phyloP scores from a whole-genome alignment of 2,329 filamentous ascomycete species.

The Verticillium longisporum region DNA sequence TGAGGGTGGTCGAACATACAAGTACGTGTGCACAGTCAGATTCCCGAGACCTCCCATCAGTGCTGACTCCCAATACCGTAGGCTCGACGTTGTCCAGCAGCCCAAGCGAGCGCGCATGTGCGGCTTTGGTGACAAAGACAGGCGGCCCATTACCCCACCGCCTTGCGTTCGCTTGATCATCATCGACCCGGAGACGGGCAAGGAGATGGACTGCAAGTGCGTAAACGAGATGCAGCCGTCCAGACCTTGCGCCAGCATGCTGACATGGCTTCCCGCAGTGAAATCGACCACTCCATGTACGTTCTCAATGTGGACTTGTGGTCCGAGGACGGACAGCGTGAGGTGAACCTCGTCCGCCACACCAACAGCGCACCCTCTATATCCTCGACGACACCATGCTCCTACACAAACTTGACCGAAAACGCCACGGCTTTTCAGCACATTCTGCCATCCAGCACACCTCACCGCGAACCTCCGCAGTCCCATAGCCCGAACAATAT shows the following conservation, averaged over 20 bases:
- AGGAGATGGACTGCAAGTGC: slow-evolving; percentile 80
- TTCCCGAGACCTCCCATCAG: neutral
- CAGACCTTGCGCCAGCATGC: neutral
- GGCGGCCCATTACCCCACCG: slow-evolving; percentile 90
- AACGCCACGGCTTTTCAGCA: slow-evolving; percentile 8
- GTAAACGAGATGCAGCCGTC: slow-evolving; percentile 19
- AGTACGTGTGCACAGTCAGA: neutral
- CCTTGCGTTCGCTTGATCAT: slow-evolving; percentile 84
- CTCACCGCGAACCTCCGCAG: neutral
- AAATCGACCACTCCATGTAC: slow-evolving; percentile 45
- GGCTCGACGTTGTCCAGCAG: slow-evolving; percentile 80
- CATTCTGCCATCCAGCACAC: slow-evolving; percentile 14
- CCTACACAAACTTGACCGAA: slow-evolving; percentile 47
- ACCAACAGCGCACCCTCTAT: slow-evolving; percentile 68
- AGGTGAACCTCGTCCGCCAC: slow-evolving; percentile 60
- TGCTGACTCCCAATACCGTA: slow-evolving; percentile 19
- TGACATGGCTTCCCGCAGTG: slow-evolving; percentile 36
- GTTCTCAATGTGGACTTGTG: slow-evolving; percentile 63
- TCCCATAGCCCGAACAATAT: neutral
- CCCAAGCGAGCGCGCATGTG: slow-evolving; percentile 94
- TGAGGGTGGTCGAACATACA: neutral
- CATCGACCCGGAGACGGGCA: slow-evolving; percentile 63
- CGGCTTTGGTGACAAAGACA: slow-evolving; percentile 98
- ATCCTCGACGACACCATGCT: slow-evolving; percentile 70
- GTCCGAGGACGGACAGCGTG: slow-evolving; percentile 57